Conservation (phyloP, 177 flowering plant genomes). For the Tripterygium wilfordii region DNA sequence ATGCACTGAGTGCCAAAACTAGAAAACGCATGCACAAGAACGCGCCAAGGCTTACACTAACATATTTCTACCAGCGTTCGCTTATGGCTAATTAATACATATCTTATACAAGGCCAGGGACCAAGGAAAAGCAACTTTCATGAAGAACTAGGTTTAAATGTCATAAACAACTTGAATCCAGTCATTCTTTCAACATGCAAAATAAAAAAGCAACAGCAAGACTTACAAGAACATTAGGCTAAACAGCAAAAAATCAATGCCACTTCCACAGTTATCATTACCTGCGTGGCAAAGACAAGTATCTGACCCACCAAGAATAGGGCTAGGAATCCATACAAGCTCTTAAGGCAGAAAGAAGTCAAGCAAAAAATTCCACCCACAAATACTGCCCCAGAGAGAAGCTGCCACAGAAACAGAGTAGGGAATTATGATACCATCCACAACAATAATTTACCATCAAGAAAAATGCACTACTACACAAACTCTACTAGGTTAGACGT, state of each 20-base stretch:
- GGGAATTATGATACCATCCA: neutral
- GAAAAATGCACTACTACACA: neutral
- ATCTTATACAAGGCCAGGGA: too few relatives aligned
- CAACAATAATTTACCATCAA: too few relatives aligned
- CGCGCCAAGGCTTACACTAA: too few relatives aligned
- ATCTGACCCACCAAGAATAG: slow-evolving; percentile 74
- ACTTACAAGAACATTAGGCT: neutral
- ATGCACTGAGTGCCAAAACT: too few relatives aligned
- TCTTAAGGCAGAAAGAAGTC: slow-evolving; percentile 59
- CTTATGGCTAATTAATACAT: too few relatives aligned
- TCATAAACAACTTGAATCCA: too few relatives aligned
- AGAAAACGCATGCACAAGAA: too few relatives aligned
- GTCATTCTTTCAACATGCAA: too few relatives aligned
- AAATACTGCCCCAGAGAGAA: slow-evolving; percentile 63
- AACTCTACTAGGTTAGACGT: neutral
- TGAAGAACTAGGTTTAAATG: too few relatives aligned
- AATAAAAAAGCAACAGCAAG: too few relatives aligned
- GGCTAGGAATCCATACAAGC: slow-evolving; percentile 49
- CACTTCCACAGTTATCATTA: slow-evolving; percentile 9
- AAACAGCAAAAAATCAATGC: neutral
- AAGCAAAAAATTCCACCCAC: slow-evolving; percentile 78
- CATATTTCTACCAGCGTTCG: too few relatives aligned
- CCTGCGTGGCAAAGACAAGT: slow-evolving; percentile 84
- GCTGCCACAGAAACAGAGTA: slow-evolving; percentile 31
- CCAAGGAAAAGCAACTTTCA: too few relatives aligned